Evolutionary conservation across 495 filamentous ascomycete species (phyloP).

Genomic region (Aspergillus leporis): DNA sequence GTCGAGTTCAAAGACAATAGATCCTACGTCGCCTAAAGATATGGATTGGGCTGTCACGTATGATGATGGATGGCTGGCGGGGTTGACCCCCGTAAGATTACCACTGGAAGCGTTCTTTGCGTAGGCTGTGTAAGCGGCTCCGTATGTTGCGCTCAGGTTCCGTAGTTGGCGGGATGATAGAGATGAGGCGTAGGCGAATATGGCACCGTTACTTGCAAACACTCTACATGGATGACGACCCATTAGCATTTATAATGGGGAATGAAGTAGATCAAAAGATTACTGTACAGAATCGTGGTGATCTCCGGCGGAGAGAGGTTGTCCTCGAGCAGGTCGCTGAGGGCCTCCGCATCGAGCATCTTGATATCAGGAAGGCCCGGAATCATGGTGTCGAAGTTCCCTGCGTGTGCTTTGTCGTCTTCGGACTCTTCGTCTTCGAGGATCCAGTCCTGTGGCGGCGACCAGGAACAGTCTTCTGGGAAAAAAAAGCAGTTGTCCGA

Average conservation of each 20-base stretch:
- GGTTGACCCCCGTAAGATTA: constrained; percentile 50
- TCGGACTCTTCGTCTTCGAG: constrained; percentile 24
- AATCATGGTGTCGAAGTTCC: constrained; percentile 41
- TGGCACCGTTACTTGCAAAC: constrained; percentile 49
- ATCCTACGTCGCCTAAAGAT: constrained; percentile 51
- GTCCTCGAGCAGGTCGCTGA: constrained; percentile 48
- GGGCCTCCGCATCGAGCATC: constrained; percentile 50
- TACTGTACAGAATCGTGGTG: constrained; percentile 45
- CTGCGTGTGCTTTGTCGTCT: constrained; percentile 15
- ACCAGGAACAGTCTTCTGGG: constrained; percentile 49
- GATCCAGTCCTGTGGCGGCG: constrained; percentile 36
- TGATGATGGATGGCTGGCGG: constrained; percentile 48
- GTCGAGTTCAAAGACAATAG: constrained; percentile 51
- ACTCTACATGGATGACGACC: constrained; percentile 19
- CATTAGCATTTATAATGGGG: background rate
- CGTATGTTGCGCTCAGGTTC: constrained; percentile 49
- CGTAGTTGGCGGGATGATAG: constrained; percentile 45
- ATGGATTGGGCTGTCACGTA: constrained; percentile 50
- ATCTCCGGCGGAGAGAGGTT: constrained; percentile 51
- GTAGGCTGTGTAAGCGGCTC: constrained; percentile 50
- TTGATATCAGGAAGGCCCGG: constrained; percentile 50
- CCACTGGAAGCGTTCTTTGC: constrained; percentile 47
- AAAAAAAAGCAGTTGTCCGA: constrained; percentile 50
- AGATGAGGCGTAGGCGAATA: constrained; percentile 48
- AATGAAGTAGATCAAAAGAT: background rate